Evolutionary conservation across 192 early-diverging fungal genomes (phyloP).

Genomic region (Podila epicladia): DNA sequence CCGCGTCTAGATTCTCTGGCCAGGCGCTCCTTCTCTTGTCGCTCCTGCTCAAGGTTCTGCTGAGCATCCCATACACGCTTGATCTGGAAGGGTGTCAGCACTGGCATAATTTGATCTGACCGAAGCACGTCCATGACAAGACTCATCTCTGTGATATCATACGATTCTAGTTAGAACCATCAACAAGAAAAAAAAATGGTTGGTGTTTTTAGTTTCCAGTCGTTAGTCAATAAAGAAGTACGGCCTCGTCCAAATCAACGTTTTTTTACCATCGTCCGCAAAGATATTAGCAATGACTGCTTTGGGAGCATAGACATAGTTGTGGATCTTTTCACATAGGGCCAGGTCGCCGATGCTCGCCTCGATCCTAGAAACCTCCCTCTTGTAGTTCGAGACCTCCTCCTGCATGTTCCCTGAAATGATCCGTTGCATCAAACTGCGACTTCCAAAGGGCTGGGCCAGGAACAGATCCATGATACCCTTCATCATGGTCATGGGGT

Average conservation of each 20-base stretch:
- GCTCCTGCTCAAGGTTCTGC: slow-evolving; percentile 22
- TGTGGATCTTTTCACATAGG: slow-evolving; percentile 61
- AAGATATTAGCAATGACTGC: slow-evolving; percentile 20
- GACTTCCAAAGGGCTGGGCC: slow-evolving; percentile 66
- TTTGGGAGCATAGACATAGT: slow-evolving; percentile 52
- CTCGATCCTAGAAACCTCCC: slow-evolving; percentile 54
- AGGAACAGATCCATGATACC: slow-evolving; percentile 66
- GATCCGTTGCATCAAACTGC: slow-evolving; percentile 66
- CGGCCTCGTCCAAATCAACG: too few species aligned
- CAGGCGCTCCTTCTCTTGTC: slow-evolving; percentile 9
- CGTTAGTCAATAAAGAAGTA: background rate
- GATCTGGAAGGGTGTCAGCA: slow-evolving; percentile 26
- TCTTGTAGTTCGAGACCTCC: slow-evolving; percentile 57
- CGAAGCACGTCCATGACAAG: slow-evolving; percentile 34
- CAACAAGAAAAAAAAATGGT: background rate
- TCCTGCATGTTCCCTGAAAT: slow-evolving; percentile 63
- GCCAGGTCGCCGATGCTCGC: slow-evolving; percentile 30
- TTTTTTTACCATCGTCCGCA: slow-evolving; percentile 19
- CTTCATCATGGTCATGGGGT: slow-evolving; percentile 65
- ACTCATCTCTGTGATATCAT: slow-evolving; percentile 33
- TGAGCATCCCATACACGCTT: slow-evolving; percentile 31
- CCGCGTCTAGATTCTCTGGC: background rate
- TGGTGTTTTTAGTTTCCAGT: background rate
- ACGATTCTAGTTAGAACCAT: slow-evolving; percentile 4
- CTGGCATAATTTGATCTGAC: slow-evolving; percentile 19